Evolutionary conservation across 2,329 filamentous ascomycete species (phyloP).

Genomic region (Thelonectria blattea): DNA sequence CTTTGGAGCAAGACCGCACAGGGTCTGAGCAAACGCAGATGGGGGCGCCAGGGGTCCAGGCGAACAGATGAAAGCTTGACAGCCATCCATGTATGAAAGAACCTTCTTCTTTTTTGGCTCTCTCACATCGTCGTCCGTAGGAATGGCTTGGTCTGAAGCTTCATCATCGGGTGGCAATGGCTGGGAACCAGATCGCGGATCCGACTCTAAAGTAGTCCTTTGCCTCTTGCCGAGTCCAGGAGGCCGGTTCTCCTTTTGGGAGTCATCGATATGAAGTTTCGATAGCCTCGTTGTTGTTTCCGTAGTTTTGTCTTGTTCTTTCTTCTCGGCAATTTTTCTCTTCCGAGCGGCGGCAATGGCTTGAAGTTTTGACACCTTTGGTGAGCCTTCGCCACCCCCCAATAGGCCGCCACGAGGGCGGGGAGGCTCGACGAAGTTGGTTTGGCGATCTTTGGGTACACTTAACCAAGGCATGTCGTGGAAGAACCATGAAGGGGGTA

Average conservation of each 20-base stretch:
- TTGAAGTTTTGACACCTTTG: slow-evolving; percentile 88
- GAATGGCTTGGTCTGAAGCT: background rate
- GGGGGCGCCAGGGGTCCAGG: slow-evolving; percentile 40
- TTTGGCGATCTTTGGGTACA: slow-evolving; percentile 68
- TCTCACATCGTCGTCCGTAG: background rate
- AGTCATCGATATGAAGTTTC: slow-evolving; percentile 42
- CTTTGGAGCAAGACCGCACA: slow-evolving; percentile 53
- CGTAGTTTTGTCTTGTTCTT: slow-evolving; percentile 37
- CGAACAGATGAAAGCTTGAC: background rate
- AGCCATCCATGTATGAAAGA: background rate
- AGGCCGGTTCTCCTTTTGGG: slow-evolving; percentile 39
- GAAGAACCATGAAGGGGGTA: slow-evolving; percentile 67
- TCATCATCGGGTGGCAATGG: background rate
- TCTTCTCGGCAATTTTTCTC: slow-evolving; percentile 76
- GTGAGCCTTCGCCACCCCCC: slow-evolving; percentile 71
- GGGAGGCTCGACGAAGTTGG: slow-evolving; percentile 65
- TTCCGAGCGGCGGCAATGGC: slow-evolving; percentile 85
- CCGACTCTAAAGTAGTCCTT: slow-evolving; percentile 18
- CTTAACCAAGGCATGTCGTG: slow-evolving; percentile 85
- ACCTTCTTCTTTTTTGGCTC: background rate
- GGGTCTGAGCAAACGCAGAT: slow-evolving; percentile 63
- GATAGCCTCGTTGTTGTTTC: slow-evolving; percentile 40
- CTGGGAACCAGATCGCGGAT: slow-evolving; percentile 5
- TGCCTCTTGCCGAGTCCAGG: slow-evolving; percentile 34
- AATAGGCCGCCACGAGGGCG: slow-evolving; percentile 71